These are phyloP conservation scores for Heliosperma pusillum DNA, from an alignment of 148 eudicot species.

Conservation along the genomic window DNA sequence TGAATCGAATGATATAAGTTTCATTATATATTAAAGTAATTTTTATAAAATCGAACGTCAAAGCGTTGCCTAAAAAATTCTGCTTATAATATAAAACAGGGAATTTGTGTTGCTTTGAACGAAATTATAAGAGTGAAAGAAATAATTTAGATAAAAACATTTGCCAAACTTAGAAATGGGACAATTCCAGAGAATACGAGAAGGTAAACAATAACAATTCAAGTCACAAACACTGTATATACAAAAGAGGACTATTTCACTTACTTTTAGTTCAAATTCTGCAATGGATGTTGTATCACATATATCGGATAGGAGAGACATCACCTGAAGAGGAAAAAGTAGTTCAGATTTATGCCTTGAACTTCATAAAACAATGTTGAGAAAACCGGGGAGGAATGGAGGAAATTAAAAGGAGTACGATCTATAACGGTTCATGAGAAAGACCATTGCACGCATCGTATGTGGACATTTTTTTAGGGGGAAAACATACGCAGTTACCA, in stretches of 20 bases:
- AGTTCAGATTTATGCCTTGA: constrained; percentile 17
- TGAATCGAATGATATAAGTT: background rate
- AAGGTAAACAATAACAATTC: background rate
- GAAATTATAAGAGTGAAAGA: background rate
- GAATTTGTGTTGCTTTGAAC: background rate
- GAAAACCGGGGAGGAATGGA: background rate
- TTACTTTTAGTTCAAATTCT: constrained; percentile 84
- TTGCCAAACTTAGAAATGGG: background rate
- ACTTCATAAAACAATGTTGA: background rate
- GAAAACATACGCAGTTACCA: background rate
- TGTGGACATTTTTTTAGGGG: no score
- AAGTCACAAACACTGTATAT: background rate
- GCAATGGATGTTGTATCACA: constrained; percentile 83
- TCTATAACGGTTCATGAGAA: background rate
- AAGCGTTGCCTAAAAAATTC: background rate
- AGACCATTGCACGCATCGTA: background rate
- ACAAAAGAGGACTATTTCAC: constrained; percentile 16
- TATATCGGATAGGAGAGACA: constrained; percentile 57
- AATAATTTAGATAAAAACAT: background rate
- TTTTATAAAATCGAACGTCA: background rate
- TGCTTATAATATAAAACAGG: background rate
- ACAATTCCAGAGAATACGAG: background rate
- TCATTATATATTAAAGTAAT: background rate
- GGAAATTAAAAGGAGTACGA: no score
- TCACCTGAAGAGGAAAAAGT: constrained; percentile 49